Base-by-base conservation (phyloP, 106 monocot species). In the Dioscorea alata region DNA sequence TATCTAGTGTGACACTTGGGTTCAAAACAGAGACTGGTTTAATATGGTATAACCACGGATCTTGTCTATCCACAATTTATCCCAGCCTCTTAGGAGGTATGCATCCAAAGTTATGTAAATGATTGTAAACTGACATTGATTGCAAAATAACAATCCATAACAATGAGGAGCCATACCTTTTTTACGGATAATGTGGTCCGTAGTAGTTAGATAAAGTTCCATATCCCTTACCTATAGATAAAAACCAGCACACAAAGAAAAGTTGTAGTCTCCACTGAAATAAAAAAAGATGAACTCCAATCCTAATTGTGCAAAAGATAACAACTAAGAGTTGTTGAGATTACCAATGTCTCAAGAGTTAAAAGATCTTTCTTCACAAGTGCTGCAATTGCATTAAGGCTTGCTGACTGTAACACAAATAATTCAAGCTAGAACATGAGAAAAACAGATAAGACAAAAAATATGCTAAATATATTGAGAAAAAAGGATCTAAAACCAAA, bases 131-230 rank as follows among this genome's bases (percentile, higher is more conserved):
- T 50, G 4, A 50, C 20, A 49, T 28, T 28, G 28, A 28, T 28
- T 28, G 28, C 3, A 3, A 28, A 28, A 28, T 28, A 28, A 28
- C 28, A 28, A 28, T 22, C 13, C 13, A 50, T n/a, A 33, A 18
- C 42, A 8, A 21, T 50, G 28, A 51, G 6, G 12, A 61, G 48
- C 17, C n/a, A 59, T 70, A 93, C 93, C 93, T 84, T 84, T 89
- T 54, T 79, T 75, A n/a, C 93, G 83, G 63, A 94, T 73, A 48
- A 80, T 52, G 60, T 84, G 33, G 68, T 94, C 89, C 4, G 79
- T 73, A 19, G 87, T 82, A 13, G 88, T 86, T 66, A 95, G 66
- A 71, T 91, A 88, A 52, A 84, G 80, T 52, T 89, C 91, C 86
- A 88, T 82, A 65, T 86, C 88, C 74, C 71, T 86, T 50, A 88